A percentile compares a stretch with the other conserved stretches of the same genome.
Conservation (phyloP, 2,329 filamentous ascomycete genomes). For the Pseudogymnoascus sp. region DNA sequence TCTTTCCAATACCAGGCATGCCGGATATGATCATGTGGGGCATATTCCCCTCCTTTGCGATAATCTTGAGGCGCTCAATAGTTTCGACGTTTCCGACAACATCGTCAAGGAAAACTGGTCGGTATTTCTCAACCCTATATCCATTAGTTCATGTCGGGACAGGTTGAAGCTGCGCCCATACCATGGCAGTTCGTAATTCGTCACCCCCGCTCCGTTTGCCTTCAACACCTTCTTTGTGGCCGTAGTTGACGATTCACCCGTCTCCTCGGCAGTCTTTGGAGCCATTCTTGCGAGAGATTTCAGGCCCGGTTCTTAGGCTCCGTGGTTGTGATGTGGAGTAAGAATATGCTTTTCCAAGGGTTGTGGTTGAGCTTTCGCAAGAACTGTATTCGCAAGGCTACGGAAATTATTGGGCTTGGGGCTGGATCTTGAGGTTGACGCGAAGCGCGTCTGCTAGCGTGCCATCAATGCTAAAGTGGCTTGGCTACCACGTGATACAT, state of each 20-base stretch:
- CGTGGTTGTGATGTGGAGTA: neutral
- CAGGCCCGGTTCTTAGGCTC: neutral
- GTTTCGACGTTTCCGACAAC: slow-evolving; percentile 97
- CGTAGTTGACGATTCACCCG: slow-evolving; percentile 53
- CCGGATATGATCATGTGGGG: slow-evolving; percentile 99
- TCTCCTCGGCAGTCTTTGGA: slow-evolving; percentile 25
- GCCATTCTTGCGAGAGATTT: slow-evolving; percentile 6
- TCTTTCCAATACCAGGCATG: slow-evolving; percentile 98
- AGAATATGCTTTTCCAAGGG: neutral
- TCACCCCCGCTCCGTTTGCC: slow-evolving; percentile 41
- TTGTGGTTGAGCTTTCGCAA: slow-evolving; percentile 3
- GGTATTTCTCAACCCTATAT: slow-evolving; percentile 92
- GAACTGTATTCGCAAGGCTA: neutral
- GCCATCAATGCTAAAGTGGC: slow-evolving; percentile 7
- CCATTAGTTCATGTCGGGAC: slow-evolving; percentile 19
- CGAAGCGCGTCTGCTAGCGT: slow-evolving; percentile 10
- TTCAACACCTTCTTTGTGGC: slow-evolving; percentile 50
- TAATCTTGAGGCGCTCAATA: slow-evolving; percentile 94
- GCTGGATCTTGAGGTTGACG: slow-evolving; percentile 8
- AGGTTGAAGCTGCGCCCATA: slow-evolving; percentile 30
- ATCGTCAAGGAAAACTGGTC: slow-evolving; percentile 89
- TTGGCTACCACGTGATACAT: neutral
- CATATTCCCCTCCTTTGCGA: slow-evolving; percentile 98
- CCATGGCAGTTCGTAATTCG: slow-evolving; percentile 74
- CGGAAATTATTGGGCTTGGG: slow-evolving; percentile 1